Base-by-base conservation (phyloP, 2,329 filamentous ascomycete genomes). In the Penicillium paneum region DNA sequence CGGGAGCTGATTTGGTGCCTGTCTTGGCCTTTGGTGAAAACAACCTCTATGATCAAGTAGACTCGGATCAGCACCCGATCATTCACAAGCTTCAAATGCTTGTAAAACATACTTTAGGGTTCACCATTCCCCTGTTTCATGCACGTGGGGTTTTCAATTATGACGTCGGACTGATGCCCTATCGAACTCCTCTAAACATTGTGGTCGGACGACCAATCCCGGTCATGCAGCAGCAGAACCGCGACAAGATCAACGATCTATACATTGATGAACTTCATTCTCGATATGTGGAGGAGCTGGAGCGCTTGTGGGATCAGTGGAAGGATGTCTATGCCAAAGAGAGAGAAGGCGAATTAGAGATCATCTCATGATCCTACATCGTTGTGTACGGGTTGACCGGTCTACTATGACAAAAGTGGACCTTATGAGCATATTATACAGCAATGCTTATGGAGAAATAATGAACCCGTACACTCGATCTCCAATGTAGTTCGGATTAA, bases 141-240 rank as follows among this genome's bases (percentile, higher is more conserved):
- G 93, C 92, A 3, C 79, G 92, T 26, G 93, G 93, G 12, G 87
- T 97, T 38, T 96, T 97, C 76, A 99, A 99, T 73, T 97, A 99
- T 70, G 94, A 99, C 71, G 90, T 97, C 13, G 94, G 94, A 4
- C 78, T 97, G 65, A 91, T 97, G 90, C 94, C 94, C 0, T 97
- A 97, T 72, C 85, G 94, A 12, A 81, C 87, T 47, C 87, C 91
- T 11, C 78, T 99, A 55, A 94, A 97, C 68, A 84, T 97, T 44
- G 92, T 99, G 12, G 89, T 96, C 13, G 93, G 93, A 3, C 81
- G 83, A 49, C 91, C 93, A 0, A 91, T 97, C 57, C 78, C 80
- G 58, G 87, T 96, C 6, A 76, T 82, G 47, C 80, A 81, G 66
- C 73, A 81, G 46, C 77, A 81, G 57, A 75, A 80, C 19, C 66